Evolutionary conservation across 2,329 filamentous ascomycete species (phyloP).

Genomic region (Pyricularia sp.): DNA sequence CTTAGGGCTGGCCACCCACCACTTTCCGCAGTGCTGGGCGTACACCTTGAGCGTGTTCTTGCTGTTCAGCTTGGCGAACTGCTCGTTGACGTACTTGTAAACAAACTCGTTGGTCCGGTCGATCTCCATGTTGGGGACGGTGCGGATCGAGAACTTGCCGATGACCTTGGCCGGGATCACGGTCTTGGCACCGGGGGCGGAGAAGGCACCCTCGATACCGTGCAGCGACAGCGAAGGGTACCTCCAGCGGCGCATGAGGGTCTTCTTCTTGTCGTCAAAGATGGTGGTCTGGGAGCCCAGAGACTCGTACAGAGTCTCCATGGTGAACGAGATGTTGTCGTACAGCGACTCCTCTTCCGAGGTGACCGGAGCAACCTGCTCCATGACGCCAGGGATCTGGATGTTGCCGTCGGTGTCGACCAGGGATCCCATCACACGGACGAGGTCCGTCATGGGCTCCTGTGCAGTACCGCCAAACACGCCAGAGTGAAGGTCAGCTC

Average conservation of each 20-base stretch:
- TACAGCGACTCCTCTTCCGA: slow-evolving; percentile 85
- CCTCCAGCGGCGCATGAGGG: slow-evolving; percentile 93
- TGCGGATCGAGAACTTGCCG: slow-evolving; percentile 97
- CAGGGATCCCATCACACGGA: slow-evolving; percentile 70
- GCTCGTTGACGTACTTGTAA: slow-evolving; percentile 71
- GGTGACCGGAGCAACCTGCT: slow-evolving; percentile 84
- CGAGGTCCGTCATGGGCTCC: slow-evolving; percentile 96
- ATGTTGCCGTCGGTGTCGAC: slow-evolving; percentile 92
- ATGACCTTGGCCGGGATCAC: slow-evolving; percentile 97
- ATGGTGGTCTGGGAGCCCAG: slow-evolving; percentile 84
- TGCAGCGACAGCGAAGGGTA: slow-evolving; percentile 91
- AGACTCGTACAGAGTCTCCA: slow-evolving; percentile 90
- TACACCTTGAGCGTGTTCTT: slow-evolving; percentile 85
- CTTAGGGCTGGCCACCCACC: slow-evolving; percentile 96
- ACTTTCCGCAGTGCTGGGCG: slow-evolving; percentile 87
- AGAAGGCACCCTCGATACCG: slow-evolving; percentile 92
- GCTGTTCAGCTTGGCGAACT: slow-evolving; percentile 77
- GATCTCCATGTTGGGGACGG: slow-evolving; percentile 95
- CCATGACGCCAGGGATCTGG: slow-evolving; percentile 83
- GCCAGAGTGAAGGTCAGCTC: slow-evolving; percentile 89
- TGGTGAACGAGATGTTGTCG: slow-evolving; percentile 82
- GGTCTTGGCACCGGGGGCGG: slow-evolving; percentile 88
- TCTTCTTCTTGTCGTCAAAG: slow-evolving; percentile 78
- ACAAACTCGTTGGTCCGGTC: slow-evolving; percentile 80
- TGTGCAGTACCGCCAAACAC: slow-evolving; percentile 95